Conservation (phyloP, 2,329 filamentous ascomycete genomes). For the Diplodia sapinea region DNA sequence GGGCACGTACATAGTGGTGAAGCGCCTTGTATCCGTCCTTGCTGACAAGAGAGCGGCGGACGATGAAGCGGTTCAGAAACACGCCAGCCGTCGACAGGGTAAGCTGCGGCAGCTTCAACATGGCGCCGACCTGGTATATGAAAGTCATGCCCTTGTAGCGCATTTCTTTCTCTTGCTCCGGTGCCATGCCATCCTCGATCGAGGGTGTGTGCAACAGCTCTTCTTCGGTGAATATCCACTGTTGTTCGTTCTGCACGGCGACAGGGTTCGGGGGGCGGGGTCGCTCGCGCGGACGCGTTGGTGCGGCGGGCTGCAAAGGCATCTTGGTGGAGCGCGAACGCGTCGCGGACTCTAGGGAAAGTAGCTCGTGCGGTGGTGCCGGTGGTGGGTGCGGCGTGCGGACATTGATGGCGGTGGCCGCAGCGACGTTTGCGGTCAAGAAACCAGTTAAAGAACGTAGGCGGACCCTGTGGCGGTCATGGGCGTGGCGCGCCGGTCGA, state of each 20-base stretch:
- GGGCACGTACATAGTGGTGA: slow-evolving; percentile 72
- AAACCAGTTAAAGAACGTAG: slow-evolving; percentile 10
- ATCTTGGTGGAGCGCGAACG: slow-evolving; percentile 22
- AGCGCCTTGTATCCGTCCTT: slow-evolving; percentile 69
- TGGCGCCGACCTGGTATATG: slow-evolving; percentile 90
- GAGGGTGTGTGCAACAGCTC: slow-evolving; percentile 85
- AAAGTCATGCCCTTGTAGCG: slow-evolving; percentile 95
- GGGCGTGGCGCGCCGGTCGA: slow-evolving; percentile 3
- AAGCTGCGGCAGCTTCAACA: slow-evolving; percentile 89
- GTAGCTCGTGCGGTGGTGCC: slow-evolving; percentile 15
- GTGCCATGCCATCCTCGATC: slow-evolving; percentile 78
- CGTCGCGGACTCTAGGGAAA: slow-evolving; percentile 20
- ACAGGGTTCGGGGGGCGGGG: slow-evolving; percentile 51
- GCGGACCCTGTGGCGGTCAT: background rate
- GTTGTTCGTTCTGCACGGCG: slow-evolving; percentile 63
- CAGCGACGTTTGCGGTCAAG: slow-evolving; percentile 9
- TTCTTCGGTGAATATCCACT: slow-evolving; percentile 89
- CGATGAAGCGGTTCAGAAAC: slow-evolving; percentile 95
- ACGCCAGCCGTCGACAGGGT: slow-evolving; percentile 91
- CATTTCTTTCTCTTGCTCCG: slow-evolving; percentile 77
- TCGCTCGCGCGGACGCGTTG: slow-evolving; percentile 33
- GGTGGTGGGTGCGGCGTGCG: background rate
- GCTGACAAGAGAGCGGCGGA: slow-evolving; percentile 82
- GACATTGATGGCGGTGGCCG: slow-evolving; percentile 26
- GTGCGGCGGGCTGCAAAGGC: slow-evolving; percentile 19